Evolutionary conservation across 208 protist genomes (phyloP).

Genomic region (Leishmania arabica): DNA sequence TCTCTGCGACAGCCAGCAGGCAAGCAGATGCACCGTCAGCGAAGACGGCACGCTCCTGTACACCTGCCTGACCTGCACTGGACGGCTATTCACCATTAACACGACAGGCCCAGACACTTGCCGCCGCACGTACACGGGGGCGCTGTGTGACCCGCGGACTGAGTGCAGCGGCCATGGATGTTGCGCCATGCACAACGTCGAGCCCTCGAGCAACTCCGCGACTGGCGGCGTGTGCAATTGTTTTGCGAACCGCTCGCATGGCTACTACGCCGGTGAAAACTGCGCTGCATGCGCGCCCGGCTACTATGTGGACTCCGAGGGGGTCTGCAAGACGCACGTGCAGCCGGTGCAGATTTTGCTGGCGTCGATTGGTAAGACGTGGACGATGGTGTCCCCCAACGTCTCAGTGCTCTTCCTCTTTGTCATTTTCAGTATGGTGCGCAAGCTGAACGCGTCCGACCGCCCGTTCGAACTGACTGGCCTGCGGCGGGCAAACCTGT

Average conservation of each 20-base stretch:
- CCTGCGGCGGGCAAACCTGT: conserved; percentile 71
- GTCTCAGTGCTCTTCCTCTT: conserved; percentile 73
- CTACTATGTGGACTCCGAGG: conserved; percentile 30
- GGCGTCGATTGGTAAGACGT: conserved; percentile 70
- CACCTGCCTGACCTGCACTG: conserved; percentile 61
- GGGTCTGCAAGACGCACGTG: conserved; percentile 18
- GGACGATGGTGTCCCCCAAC: conserved; percentile 87
- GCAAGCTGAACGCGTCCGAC: conserved; percentile 71
- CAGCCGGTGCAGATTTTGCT: conserved; percentile 53
- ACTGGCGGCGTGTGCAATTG: conserved; percentile 38
- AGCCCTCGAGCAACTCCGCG: neutral
- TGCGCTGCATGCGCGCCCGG: conserved; percentile 42
- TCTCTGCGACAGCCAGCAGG: conserved; percentile 37
- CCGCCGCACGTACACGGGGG: conserved; percentile 23
- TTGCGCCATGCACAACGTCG: conserved; percentile 29
- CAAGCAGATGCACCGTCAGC: conserved; percentile 13
- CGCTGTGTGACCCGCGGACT: conserved; percentile 21
- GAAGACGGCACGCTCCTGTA: conserved; percentile 28
- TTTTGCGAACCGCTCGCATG: conserved; percentile 38
- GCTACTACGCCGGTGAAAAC: conserved; percentile 41
- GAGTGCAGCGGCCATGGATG: conserved; percentile 65
- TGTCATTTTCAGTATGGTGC: conserved; percentile 56
- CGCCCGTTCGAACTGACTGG: conserved; percentile 58
- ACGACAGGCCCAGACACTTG: conserved; percentile 19
- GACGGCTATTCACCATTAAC: conserved; percentile 47